Evolutionary conservation across 139 green algal species (phyloP), one percentile per base, ranked within the genome.

Genomic region (Coelastrella sp.): DNA sequence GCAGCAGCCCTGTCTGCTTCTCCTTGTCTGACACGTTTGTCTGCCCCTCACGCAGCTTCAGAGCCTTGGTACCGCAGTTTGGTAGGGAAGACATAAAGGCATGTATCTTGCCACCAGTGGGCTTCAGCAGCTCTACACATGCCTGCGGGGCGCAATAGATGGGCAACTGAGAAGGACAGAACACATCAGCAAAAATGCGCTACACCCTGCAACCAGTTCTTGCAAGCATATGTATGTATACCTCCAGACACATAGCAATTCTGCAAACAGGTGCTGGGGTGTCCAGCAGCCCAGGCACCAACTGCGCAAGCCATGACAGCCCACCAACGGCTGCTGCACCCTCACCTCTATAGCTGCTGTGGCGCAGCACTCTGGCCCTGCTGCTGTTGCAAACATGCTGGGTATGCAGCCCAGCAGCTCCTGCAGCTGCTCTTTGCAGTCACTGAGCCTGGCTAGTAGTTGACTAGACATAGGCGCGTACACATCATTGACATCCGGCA

Each of bases 101-200:
- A 89, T 97, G 93, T 73, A 99, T 76, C 90, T 97, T 97, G 73
- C 97, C 97, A 77, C 97, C 97, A 47, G 57, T 92, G 3, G 89
- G 92, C 85, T 96, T 95, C 4, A 98, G 92, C 61, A 95, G 93
- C 80, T 96, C 89, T 3, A 98, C 89, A 3, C 94, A 93, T 32
- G 95, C 95, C 86, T 96, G 83, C 22, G 56, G 22, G 6, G 32
- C 32, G 32, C 32, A 47, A 47, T 47, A 47, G 32, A 47, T 47
- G 32, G 32, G 32, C 32, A 47, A 47, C 32, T 47, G 32, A 47
- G 32, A 47, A 47, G 32, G 32, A 47, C 32, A 47, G 32, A 47
- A 47, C 32, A 47, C 32, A 47, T 47, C 32, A 47, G 32, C 32
- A 47, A 47, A 47, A 47, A 47, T 47, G 32, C 32, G 32, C 0